Evolutionary conservation across 2,329 filamentous ascomycete species (phyloP), one percentile per base, ranked within the genome.

Genomic region (Diplodia scrobiculata): DNA sequence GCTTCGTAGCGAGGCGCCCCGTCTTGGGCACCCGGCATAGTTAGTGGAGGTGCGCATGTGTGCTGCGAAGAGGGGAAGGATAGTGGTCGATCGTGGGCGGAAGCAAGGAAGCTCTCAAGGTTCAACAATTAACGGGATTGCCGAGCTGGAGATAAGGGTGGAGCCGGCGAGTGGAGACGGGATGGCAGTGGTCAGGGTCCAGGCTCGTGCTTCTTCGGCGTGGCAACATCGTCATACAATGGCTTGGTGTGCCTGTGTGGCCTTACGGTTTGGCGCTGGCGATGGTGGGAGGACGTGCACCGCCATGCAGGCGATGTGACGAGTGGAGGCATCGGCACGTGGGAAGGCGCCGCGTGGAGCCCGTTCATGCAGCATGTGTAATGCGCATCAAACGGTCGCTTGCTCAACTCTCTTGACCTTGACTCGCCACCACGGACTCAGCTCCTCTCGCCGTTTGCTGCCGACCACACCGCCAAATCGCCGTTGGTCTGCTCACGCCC

Each of bases 301-400:
- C 38, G 17, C n/a, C 41, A 45, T 45, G 34, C 53, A 58, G 19
- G 53, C 9, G 54, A 27, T 47, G 38, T 14, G 17, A 27, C 45
- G 32, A 32, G 38, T 32, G 38, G 38, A 60, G 38, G 38, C 11
- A 21, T 60, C 58, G 48, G 19, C 58, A 62, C 58, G 58, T 62
- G 58, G 55, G 58, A 62, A 50, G 48, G 48, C 41, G 41, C 17
- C 41, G 41, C 9, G 54, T 62, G 58, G 58, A 50, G 41, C 58
- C 32, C n/a, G 29, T 62, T 62, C 29, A 62, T 62, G 58, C 58
- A 32, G 2, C 27, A 9, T 25, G 11, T 36, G 29, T 47, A 41
- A 48, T 48, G 41, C 27, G 41, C 58, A 36, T 45, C 53, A 58
- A 13, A 54, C 17, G 52, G 52, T 38, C 32, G 52, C 52, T 54